phyloP scores from a whole-genome alignment of 768 basidiomycete species.

The Termitomyces heimii region DNA sequence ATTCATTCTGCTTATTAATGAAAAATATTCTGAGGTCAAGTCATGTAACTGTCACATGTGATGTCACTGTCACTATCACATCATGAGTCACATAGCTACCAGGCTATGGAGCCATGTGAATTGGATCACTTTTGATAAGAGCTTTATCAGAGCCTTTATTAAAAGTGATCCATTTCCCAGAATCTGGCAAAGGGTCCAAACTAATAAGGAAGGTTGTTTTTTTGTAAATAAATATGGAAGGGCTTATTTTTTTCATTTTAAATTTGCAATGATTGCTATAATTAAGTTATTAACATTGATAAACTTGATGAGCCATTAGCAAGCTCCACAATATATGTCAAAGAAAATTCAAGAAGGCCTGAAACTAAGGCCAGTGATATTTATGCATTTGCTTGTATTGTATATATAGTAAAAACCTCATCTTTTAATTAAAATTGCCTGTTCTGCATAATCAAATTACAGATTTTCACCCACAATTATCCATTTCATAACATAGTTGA shows the following conservation, averaged over 20 bases:
- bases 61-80: no score
- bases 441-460: background rate
- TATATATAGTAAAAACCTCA: background rate
- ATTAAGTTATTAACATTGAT: background rate
- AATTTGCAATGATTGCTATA: background rate
- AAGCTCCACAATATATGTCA: background rate
- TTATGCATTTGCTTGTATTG: background rate
- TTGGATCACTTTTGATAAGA: no score
- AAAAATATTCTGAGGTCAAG: no score
- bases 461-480: background rate
- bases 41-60: no score
- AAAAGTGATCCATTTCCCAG: background rate
- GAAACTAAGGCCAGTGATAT: background rate
- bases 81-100: no score
- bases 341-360: background rate
- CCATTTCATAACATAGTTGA: background rate
- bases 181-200: background rate
- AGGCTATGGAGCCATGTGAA: no score
- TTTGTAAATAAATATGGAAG: background rate
- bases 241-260: background rate
- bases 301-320: background rate
- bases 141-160: no score
- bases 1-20: no score
- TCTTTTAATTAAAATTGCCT: background rate
- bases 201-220: no score